Evolutionary conservation across 2,329 filamentous ascomycete species (phyloP), one percentile per base, ranked within the genome.

Genomic region (Pseudovirgaria hyperparasitica): DNA sequence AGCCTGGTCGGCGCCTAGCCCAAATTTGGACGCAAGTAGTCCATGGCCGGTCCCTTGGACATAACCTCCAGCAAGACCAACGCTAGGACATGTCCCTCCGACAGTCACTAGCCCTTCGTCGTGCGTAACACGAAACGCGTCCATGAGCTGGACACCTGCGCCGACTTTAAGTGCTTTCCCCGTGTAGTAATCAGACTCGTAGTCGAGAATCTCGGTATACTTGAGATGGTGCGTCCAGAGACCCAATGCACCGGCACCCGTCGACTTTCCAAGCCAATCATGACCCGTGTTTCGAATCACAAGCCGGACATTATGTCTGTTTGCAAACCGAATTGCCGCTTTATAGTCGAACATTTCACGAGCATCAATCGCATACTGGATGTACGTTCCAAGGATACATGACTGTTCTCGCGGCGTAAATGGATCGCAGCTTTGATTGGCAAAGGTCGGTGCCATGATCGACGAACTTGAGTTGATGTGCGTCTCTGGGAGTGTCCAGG

Each of bases 11-110:
- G 27, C 30, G 6, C 26, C 30, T 10, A 29, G 19, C n/a, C 30
- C 30, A 33, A 58, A 58, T 23, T 56, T 42, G 22, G 51, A 50
- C n/a, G 57, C 37, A 19, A 33, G 31, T 16, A 32, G 23, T n/a
- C 32, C 32, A 16, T n/a, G n/a, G 3, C 33, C 33, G 10, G 18
- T 27, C 8, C 33, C 33, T 9, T 28, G 23, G 5, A 19, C 5
- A 23, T 36, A 36, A 6, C 33, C 33, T 19, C 33, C 33, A 2
- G 31, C 32, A 9, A 36, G 19, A 19, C 33, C 33, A 12, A 36
- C 31, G 2, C 30, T 33, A 9, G 30, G 30, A 20, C 32, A 35
- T 5, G 29, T 24, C 9, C 32, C 32, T 9, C 32, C 32, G 13
- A 35, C 30, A 6, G 46, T 52, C 26, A 51, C 48, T 5, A 35